Conservation (phyloP, 2,329 filamentous ascomycete species). For the Bipolaris zeicola region DNA sequence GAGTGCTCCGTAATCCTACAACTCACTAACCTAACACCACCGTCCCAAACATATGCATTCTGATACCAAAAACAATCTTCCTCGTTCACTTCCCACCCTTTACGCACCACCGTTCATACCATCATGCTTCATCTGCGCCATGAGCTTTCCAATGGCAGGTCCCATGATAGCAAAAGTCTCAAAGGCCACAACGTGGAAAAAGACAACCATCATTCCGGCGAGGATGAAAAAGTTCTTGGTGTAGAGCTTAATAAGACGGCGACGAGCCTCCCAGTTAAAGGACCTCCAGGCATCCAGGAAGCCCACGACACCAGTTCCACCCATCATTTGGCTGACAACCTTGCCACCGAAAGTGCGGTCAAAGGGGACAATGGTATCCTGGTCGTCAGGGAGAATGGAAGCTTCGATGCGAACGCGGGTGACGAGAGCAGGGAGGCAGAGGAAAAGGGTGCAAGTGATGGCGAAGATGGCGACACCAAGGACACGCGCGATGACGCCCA, state of each 20-base stretch:
- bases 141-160: conserved; percentile 27
- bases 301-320: conserved; percentile 71
- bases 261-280: conserved; percentile 73
- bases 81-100: background rate
- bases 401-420: conserved; percentile 84
- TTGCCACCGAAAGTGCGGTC: conserved; percentile 84
- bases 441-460: conserved; percentile 63
- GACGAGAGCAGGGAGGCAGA: conserved; percentile 79
- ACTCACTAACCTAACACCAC: no score
- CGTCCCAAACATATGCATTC: background rate
- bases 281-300: conserved; percentile 79
- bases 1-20: no score
- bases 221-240: conserved; percentile 69
- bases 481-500: conserved; percentile 50
- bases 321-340: conserved; percentile 74
- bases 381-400: conserved; percentile 78
- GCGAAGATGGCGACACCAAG: conserved; percentile 46
- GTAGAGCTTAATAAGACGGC: conserved; percentile 75
- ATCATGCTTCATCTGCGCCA: conserved; percentile 28
- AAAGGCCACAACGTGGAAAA: conserved; percentile 57
- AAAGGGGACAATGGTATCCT: conserved; percentile 86
- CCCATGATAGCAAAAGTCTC: conserved; percentile 60
- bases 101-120: conserved; percentile 9
- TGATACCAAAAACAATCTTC: background rate
- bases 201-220: conserved; percentile 54